A percentile compares a stretch with the other conserved stretches of the same genome.
Evolutionary conservation across 495 filamentous ascomycete species (phyloP).

Genomic region (Jackrogersella multiformis): DNA sequence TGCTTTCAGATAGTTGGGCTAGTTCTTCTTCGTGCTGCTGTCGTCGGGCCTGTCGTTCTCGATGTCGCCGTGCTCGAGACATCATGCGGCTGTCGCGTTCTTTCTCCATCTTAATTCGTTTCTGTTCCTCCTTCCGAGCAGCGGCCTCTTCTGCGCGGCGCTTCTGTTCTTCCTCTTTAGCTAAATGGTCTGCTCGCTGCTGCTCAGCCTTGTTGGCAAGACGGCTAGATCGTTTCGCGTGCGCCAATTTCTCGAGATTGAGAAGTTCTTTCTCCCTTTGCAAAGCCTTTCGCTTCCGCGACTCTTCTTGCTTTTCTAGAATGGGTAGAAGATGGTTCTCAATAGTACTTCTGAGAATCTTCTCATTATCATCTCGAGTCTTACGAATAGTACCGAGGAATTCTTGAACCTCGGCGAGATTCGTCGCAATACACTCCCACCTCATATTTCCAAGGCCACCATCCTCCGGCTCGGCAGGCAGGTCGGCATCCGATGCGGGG

Average conservation of each 20-base stretch:
- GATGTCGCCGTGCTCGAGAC: slow-evolving; percentile 83
- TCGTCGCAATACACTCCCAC: slow-evolving; percentile 92
- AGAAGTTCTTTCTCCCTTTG: slow-evolving; percentile 82
- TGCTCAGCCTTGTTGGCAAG: slow-evolving; percentile 82
- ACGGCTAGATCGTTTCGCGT: slow-evolving; percentile 90
- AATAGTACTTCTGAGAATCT: slow-evolving; percentile 72
- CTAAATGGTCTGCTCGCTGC: slow-evolving; percentile 76
- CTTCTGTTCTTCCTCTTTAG: slow-evolving; percentile 75
- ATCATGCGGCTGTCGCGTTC: slow-evolving; percentile 83
- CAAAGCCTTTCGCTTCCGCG: slow-evolving; percentile 71
- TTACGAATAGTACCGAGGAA: slow-evolving; percentile 77
- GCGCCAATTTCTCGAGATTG: slow-evolving; percentile 84
- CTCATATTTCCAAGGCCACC: slow-evolving; percentile 74
- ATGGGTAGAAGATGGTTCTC: slow-evolving; percentile 80
- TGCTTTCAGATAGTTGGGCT: slow-evolving; percentile 74
- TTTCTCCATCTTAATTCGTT: slow-evolving; percentile 70
- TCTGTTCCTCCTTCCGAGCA: slow-evolving; percentile 73
- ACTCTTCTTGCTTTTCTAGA: slow-evolving; percentile 82
- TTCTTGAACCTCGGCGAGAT: slow-evolving; percentile 74
- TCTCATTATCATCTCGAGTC: slow-evolving; percentile 83
- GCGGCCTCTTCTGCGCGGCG: slow-evolving; percentile 69
- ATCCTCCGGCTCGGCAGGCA: slow-evolving; percentile 58
- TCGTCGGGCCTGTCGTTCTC: slow-evolving; percentile 82
- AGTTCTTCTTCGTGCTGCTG: slow-evolving; percentile 85
- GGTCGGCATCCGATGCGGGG: slow-evolving; percentile 48